Percentiles rank a stretch among this genome's conserved stretches.
phyloP scores from a whole-genome alignment of 495 filamentous ascomycete species.

The Neurospora terricola region DNA sequence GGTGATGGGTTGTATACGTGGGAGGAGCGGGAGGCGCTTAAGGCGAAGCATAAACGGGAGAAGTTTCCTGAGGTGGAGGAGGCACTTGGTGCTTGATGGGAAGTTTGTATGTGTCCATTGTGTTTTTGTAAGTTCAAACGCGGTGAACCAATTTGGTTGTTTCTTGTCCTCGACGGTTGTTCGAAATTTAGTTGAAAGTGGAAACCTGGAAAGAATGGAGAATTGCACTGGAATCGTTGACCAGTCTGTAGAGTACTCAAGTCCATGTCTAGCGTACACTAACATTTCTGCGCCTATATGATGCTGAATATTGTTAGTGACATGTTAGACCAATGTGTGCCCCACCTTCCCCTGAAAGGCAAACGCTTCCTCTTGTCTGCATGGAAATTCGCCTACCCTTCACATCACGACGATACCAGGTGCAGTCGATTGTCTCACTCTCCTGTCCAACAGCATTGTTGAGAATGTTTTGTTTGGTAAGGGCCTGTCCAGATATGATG shows the following conservation, averaged over 20 bases:
- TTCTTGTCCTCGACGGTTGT: neutral
- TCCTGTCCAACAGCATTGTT: neutral
- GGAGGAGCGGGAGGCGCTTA: slow-evolving; percentile 18
- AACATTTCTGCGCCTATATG: fast-evolving
- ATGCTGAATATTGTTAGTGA: neutral
- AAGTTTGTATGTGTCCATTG: neutral
- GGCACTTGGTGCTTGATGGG: slow-evolving; percentile 14
- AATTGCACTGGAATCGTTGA: neutral
- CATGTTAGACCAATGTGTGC: neutral
- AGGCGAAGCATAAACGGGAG: slow-evolving; percentile 9
- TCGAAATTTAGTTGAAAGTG: neutral
- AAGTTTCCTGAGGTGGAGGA: slow-evolving; percentile 18
- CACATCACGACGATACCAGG: neutral
- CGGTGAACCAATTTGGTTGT: neutral
- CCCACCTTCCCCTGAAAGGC: neutral
- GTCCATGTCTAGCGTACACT: neutral
- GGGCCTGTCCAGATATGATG: too few species aligned
- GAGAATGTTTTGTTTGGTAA: too few species aligned
- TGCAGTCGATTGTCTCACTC: neutral
- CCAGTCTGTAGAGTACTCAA: neutral
- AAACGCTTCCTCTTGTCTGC: neutral
- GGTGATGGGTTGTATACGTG: slow-evolving; percentile 22
- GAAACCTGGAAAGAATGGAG: neutral
- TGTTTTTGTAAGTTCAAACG: neutral
- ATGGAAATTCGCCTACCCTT: neutral